Base-by-base conservation (phyloP, 164 flowering plant species). In the Hamamelis virginiana region DNA sequence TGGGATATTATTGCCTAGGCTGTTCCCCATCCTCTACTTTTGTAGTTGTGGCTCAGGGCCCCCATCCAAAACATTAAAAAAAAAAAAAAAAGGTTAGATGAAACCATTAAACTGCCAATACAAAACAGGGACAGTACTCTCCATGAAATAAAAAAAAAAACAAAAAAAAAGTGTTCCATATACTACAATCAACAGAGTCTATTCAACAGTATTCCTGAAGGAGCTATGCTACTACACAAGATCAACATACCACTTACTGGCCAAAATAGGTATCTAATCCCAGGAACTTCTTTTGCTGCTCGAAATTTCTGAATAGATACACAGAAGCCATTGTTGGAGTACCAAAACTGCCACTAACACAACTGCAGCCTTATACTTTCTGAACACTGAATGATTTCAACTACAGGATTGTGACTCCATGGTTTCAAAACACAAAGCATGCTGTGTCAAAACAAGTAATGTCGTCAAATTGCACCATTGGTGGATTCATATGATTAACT, bases 401-500 rank as follows among this genome's bases (percentile, higher is more conserved):
- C 18, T 50, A 9, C 28, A 18, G 46, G 45, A 16, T 45, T 45
- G 33, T 38, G 45, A 27, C 62, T 25, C 19, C 21, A 18, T 28
- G 44, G 18, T 59, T 13, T 59, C 4, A 21, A 50, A 33, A 28
- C 12, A 59, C 12, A 59, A 33, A 8, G 44, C 18, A 8, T 28
- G 14, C 38, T 59, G 21, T 1, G 19, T 18, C n/a, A 19, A n/a
- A 59, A 28, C 0, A 10, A 28, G 62, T 59, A 9, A 43, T 43
- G 26, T 62, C 50, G 65, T 21, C 26, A 22, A 62, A 62, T 41
- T 62, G 50, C 48, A 62, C 16, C 50, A 62, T 13, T 44, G 41
- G 26, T 62, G 48, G 48, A 9, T 41, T 62, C 41, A 47, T 3
- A 50, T 27, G 14, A 18, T 11, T 2, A 33, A 6, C 41, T 2